Evolutionary conservation across 257 asterid genomes (phyloP).

Genomic region (Asclepias syriaca): DNA sequence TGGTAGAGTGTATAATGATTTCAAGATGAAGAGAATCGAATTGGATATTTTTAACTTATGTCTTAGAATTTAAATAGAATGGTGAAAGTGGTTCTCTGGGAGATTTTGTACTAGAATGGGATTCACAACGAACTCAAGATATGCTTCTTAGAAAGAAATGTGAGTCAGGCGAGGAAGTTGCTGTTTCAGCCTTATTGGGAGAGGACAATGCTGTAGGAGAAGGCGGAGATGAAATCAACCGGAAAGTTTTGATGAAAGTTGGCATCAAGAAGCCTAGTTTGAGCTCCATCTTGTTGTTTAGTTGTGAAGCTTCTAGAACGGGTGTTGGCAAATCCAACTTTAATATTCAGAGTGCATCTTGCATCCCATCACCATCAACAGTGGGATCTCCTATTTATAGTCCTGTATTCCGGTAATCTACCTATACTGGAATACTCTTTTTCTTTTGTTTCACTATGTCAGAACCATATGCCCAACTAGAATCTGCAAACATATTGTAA

Average conservation of each 20-base stretch:
- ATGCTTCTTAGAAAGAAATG: constrained; percentile 61
- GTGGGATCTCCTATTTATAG: constrained; percentile 38
- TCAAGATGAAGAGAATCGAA: background rate
- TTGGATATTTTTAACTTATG: background rate
- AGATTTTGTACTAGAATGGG: constrained; percentile 75
- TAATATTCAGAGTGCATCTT: constrained; percentile 47
- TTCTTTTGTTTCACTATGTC: background rate
- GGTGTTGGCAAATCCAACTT: constrained; percentile 34
- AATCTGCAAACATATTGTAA: background rate
- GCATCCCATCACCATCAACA: constrained; percentile 39
- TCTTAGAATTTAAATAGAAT: constrained; percentile 31
- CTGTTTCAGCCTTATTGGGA: constrained; percentile 70
- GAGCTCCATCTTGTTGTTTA: constrained; percentile 77
- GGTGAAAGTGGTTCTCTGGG: constrained; percentile 49
- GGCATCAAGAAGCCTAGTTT: constrained; percentile 76
- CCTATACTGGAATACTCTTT: constrained; percentile 1
- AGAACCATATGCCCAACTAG: background rate
- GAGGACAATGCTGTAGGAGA: constrained; percentile 30
- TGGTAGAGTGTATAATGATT: background rate
- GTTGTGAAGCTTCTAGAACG: constrained; percentile 53
- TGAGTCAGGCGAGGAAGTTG: constrained; percentile 76
- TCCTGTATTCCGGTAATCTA: constrained; percentile 60
- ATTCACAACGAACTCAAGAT: constrained; percentile 58
- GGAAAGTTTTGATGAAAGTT: constrained; percentile 67
- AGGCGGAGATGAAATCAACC: constrained; percentile 18